Percentiles rank a stretch among this genome's conserved stretches.
Conservation (phyloP, 257 asterid genomes). For the Nyctanthes arbortristis region DNA sequence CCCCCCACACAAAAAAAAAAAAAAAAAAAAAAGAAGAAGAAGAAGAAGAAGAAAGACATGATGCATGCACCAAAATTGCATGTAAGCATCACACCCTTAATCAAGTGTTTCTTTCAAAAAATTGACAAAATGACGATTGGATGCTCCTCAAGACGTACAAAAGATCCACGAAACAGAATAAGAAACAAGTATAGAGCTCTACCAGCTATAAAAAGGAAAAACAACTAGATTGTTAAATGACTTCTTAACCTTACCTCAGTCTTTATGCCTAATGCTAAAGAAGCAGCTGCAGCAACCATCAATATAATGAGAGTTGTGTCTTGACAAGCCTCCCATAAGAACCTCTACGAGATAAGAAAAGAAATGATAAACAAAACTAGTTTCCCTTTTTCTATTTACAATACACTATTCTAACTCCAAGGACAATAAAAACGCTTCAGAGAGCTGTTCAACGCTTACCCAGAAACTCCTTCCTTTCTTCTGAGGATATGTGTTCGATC, state of each 20-base stretch:
- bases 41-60: too few relatives aligned
- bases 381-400: background rate
- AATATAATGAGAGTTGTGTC: constrained; percentile 90
- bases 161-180: background rate
- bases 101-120: background rate
- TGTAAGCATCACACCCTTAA: background rate
- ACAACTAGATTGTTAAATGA: background rate
- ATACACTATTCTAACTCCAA: background rate
- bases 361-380: constrained; percentile 16
- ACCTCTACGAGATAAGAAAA: constrained; percentile 47
- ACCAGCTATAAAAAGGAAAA: background rate
- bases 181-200: background rate
- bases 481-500: constrained; percentile 93
- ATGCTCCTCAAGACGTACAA: constrained; percentile 6
- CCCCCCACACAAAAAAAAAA: too few relatives aligned
- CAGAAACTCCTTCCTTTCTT: constrained; percentile 90
- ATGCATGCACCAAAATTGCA: background rate
- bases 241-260: constrained; percentile 63
- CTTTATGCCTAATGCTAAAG: constrained; percentile 88
- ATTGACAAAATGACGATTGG: background rate
- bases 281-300: constrained; percentile 99
- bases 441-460: constrained; percentile 44
- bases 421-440: constrained; percentile 2
- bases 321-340: constrained; percentile 92
- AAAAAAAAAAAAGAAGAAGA: too few relatives aligned